phyloP scores from a whole-genome alignment of 768 basidiomycete genomes.

The Porphyrellus cyaneotinctus region DNA sequence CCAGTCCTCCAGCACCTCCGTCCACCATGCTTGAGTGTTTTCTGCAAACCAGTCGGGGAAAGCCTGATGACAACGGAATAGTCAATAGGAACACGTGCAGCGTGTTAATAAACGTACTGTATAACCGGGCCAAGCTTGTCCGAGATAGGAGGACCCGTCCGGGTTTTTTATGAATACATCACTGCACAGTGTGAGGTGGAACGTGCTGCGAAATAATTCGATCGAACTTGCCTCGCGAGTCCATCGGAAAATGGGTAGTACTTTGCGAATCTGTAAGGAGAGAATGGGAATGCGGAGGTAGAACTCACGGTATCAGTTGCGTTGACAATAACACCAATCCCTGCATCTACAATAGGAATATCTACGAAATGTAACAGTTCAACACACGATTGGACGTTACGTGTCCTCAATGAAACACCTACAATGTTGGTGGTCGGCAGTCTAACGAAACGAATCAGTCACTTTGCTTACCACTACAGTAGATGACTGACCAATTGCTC shows the following conservation, averaged over 20 bases:
- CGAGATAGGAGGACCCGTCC: constrained; percentile 66
- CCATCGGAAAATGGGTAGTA: constrained; percentile 68
- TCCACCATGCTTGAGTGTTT: constrained; percentile 56
- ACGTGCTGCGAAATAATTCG: not conserved
- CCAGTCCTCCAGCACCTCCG: constrained; percentile 56
- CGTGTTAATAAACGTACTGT: constrained; percentile 38
- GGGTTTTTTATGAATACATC: constrained; percentile 72
- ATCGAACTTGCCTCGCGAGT: constrained; percentile 43
- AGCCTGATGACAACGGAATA: constrained; percentile 29
- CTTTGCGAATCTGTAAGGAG: constrained; percentile 31
- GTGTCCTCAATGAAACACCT: not conserved
- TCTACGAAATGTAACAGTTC: constrained; percentile 33
- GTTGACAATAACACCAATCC: constrained; percentile 53
- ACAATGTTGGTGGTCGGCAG: constrained; percentile 31
- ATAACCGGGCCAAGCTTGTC: constrained; percentile 76
- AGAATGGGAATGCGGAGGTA: not conserved
- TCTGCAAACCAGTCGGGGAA: constrained; percentile 62
- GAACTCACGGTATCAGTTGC: constrained; percentile 55
- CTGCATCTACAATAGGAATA: constrained; percentile 70
- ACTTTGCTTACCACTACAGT: not conserved
- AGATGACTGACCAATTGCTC: constrained; percentile 45
- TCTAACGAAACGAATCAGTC: constrained; percentile 13
- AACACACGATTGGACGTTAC: not conserved
- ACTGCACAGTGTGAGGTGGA: constrained; percentile 30
- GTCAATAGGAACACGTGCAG: not conserved